phyloP scores from a whole-genome alignment of 768 basidiomycete genomes.

The Pleurotus citrinopileatus region DNA sequence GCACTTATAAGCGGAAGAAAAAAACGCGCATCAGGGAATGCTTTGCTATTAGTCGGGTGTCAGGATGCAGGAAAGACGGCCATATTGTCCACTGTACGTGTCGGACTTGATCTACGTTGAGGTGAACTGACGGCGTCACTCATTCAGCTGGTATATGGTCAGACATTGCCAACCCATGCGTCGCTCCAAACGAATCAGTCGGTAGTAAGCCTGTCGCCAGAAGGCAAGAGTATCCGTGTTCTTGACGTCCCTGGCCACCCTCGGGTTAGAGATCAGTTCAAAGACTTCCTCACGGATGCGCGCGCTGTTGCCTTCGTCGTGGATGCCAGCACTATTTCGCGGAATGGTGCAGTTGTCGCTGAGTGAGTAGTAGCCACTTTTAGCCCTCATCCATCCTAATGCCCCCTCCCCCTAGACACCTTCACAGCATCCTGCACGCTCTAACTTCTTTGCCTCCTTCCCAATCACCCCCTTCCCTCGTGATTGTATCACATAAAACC shows the following conservation, averaged over 20 bases:
- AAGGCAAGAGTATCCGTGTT: conserved; percentile 43
- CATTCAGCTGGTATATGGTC: conserved; percentile 60
- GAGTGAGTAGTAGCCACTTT: conserved; percentile 55
- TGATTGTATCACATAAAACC: conserved; percentile 74
- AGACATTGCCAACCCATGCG: conserved; percentile 66
- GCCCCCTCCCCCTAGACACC: conserved; percentile 44
- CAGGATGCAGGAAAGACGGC: conserved; percentile 82
- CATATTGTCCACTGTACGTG: conserved; percentile 64
- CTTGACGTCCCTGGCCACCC: conserved; percentile 88
- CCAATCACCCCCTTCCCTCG: conserved; percentile 52
- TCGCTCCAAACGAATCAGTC: conserved; percentile 75
- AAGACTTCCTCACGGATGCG: conserved; percentile 58
- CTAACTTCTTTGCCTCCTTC: conserved; percentile 74
- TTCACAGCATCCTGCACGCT: conserved; percentile 69
- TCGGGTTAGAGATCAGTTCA: conserved; percentile 71
- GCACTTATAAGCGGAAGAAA: conserved; percentile 41
- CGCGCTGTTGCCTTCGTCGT: conserved; percentile 76
- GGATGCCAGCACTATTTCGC: conserved; percentile 73
- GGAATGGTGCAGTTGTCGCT: conserved; percentile 71
- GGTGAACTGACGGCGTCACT: conserved; percentile 8
- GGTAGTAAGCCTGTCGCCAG: conserved; percentile 36
- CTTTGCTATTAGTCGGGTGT: conserved; percentile 74
- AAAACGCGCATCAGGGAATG: conserved; percentile 47
- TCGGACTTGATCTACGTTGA: not conserved
- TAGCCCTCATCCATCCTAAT: not conserved